These are phyloP conservation scores for Pistacia vera DNA, from an alignment of 345 rosid genomes.

Conservation along the genomic window DNA sequence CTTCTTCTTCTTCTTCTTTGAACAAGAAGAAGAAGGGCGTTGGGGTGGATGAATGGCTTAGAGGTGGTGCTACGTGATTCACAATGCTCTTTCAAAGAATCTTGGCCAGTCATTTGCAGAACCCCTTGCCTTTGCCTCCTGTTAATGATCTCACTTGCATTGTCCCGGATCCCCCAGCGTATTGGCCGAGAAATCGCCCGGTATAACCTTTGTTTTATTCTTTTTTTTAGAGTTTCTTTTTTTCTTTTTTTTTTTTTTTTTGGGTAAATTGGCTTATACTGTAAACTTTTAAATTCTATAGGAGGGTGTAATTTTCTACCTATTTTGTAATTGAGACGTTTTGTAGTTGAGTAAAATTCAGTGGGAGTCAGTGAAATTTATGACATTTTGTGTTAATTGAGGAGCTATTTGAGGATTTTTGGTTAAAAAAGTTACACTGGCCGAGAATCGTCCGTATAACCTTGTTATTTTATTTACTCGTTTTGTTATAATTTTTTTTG, in stretches of 20 bases:
- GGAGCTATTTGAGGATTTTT: no score
- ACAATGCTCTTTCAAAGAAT: conserved; percentile 88
- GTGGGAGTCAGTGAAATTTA: no score
- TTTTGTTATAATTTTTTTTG: not conserved
- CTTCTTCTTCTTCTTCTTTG: not conserved
- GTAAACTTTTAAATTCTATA: no score
- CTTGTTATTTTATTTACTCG: no score
- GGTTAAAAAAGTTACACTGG: conserved; percentile 51
- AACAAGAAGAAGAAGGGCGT: conserved; percentile 48
- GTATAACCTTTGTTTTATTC: conserved; percentile 21
- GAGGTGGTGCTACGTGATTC: conserved; percentile 78
- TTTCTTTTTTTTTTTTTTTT: no score
- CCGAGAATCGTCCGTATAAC: conserved; percentile 66
- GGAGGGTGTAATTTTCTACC: no score
- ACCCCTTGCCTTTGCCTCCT: conserved; percentile 86
- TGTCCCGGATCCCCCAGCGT: conserved; percentile 96
- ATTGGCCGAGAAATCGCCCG: conserved; percentile 91
- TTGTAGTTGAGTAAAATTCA: no score
- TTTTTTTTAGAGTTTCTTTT: no score
- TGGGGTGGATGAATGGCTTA: conserved; percentile 95
- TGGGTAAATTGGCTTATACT: no score
- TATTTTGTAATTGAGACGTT: no score
- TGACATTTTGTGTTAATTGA: no score
- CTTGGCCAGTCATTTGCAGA: conserved; percentile 71
- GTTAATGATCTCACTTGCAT: conserved; percentile 73